These are phyloP conservation scores for Alternaria atra DNA, from an alignment of 2,329 filamentous ascomycete genomes.

Conservation along the genomic window DNA sequence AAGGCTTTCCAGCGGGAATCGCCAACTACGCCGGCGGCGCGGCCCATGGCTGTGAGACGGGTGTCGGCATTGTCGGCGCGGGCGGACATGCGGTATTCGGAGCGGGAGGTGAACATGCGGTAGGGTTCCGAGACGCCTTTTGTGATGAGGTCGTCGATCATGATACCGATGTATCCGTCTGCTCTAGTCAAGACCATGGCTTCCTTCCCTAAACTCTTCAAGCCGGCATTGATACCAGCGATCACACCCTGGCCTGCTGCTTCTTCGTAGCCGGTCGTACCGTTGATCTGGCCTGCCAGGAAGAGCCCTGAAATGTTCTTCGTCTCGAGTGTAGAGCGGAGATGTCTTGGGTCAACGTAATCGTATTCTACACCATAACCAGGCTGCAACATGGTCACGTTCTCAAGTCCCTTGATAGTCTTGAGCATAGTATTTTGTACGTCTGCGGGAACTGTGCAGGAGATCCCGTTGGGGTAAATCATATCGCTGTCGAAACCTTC, in stretches of 20 bases:
- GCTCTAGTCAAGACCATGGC: conserved; percentile 77
- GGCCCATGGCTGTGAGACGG: conserved; percentile 81
- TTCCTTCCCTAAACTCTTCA: conserved; percentile 72
- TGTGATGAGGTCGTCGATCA: conserved; percentile 97
- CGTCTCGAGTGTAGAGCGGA: conserved; percentile 90
- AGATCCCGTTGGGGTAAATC: conserved; percentile 95
- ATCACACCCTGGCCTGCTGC: conserved; percentile 92
- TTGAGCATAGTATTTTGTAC: conserved; percentile 86
- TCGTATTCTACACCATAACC: conserved; percentile 99
- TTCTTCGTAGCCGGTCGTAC: conserved; percentile 97
- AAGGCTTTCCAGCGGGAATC: conserved; percentile 80
- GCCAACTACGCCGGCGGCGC: conserved; percentile 78
- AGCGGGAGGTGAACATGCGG: conserved; percentile 96
- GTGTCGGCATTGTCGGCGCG: conserved; percentile 94
- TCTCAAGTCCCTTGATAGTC: conserved; percentile 86
- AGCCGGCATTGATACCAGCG: conserved; percentile 91
- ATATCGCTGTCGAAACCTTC: conserved; percentile 91
- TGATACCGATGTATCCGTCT: conserved; percentile 96
- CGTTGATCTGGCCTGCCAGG: conserved; percentile 96
- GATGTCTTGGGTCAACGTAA: conserved; percentile 91
- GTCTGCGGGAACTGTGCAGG: conserved; percentile 92
- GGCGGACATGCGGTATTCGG: conserved; percentile 92
- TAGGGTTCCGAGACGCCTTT: conserved; percentile 98
- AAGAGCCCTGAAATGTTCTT: conserved; percentile 90
- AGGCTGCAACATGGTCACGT: conserved; percentile 89